These are phyloP conservation scores for Ophiostoma tasmaniense DNA, from an alignment of 2,329 filamentous ascomycete genomes.

Conservation along the genomic window DNA sequence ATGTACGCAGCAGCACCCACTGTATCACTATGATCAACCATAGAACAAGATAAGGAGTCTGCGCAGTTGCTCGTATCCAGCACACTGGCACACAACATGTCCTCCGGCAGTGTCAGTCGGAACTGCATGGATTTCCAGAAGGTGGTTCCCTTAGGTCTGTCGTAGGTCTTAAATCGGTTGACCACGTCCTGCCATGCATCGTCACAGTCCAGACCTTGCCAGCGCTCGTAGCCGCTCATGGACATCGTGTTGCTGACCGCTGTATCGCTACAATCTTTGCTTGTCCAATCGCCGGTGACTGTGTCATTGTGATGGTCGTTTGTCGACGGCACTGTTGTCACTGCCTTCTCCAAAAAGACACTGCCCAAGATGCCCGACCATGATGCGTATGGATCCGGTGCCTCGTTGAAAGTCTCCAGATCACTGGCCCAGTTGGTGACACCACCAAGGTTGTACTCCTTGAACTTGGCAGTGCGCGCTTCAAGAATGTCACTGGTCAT, in stretches of 20 bases:
- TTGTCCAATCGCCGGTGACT: neutral
- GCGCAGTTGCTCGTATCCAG: neutral
- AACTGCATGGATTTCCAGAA: no score
- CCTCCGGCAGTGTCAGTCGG: neutral
- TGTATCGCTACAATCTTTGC: neutral
- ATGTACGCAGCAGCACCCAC: neutral
- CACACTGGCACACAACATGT: neutral
- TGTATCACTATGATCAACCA: neutral
- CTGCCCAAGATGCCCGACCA: neutral
- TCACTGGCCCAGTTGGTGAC: no score
- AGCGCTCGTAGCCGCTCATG: neutral
- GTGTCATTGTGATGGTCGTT: neutral
- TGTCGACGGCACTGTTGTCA: no score
- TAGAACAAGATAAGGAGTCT: neutral
- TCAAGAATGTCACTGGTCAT: slow-evolving; percentile 19
- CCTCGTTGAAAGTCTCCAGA: neutral
- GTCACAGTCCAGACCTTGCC: neutral
- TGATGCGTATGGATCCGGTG: neutral
- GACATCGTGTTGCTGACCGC: neutral
- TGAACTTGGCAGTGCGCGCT: neutral
- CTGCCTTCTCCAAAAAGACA: no score
- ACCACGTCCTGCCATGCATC: neutral
- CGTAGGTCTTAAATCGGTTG: neutral
- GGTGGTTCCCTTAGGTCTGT: neutral
- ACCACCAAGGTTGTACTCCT: neutral